Percentiles rank a stretch among this genome's conserved stretches.
phyloP scores from a whole-genome alignment of 768 basidiomycete genomes.

The Boletales sp. region DNA sequence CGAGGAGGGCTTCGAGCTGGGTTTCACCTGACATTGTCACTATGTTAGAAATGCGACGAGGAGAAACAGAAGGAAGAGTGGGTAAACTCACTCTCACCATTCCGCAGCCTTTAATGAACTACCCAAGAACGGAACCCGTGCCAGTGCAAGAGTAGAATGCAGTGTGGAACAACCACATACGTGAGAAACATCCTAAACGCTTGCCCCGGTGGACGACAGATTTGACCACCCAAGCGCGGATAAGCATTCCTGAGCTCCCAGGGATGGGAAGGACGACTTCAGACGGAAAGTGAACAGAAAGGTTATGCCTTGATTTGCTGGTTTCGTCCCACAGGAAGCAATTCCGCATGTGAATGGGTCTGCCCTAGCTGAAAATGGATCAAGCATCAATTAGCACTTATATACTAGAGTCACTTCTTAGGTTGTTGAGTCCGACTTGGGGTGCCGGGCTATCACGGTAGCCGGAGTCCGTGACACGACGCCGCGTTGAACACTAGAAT shows the following conservation, averaged over 20 bases:
- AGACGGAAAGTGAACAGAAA: neutral
- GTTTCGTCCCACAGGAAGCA: conserved; percentile 12
- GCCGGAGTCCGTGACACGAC: too few relatives aligned
- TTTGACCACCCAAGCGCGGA: too few relatives aligned
- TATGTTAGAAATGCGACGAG: too few relatives aligned
- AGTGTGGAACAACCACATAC: neutral
- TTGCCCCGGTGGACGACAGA: neutral
- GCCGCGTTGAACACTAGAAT: too few relatives aligned
- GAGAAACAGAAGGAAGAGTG: neutral
- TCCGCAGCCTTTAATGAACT: conserved; percentile 2
- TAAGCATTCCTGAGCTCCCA: conserved; percentile 3
- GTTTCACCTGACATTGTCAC: conserved; percentile 19
- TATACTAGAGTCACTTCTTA: too few relatives aligned
- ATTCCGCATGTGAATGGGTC: neutral
- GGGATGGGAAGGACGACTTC: conserved; percentile 1
- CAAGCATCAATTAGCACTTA: neutral
- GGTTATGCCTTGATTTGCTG: neutral
- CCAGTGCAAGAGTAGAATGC: neutral
- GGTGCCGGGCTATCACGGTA: too few relatives aligned
- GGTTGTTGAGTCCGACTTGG: too few relatives aligned
- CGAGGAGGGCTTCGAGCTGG: conserved; percentile 30
- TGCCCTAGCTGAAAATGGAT: neutral
- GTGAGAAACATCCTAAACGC: neutral
- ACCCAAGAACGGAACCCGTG: neutral
- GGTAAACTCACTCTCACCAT: neutral